These are phyloP conservation scores for Salix koriyanagi DNA, from an alignment of 345 rosid genomes.

Conservation along the genomic window DNA sequence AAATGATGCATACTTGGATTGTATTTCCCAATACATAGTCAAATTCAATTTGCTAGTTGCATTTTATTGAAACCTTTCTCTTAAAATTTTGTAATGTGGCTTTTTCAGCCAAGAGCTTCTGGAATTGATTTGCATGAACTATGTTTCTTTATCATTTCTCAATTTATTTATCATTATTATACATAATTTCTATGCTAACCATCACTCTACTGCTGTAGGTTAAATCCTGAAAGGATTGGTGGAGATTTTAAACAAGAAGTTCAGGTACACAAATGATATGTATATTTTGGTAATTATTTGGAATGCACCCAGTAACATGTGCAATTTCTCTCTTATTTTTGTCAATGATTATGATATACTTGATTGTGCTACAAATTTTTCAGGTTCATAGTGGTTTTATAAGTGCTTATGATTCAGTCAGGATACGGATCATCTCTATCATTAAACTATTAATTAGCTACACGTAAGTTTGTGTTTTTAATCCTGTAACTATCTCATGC, in stretches of 20 bases:
- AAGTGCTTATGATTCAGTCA: slow-evolving; percentile 84
- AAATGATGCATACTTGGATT: not conserved
- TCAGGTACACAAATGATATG: slow-evolving; percentile 46
- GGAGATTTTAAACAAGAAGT: slow-evolving; percentile 94
- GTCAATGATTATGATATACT: not conserved
- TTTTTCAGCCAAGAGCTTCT: not conserved
- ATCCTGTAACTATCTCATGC: not conserved
- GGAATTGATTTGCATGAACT: not conserved
- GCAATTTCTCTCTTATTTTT: not conserved
- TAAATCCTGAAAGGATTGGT: slow-evolving; percentile 91
- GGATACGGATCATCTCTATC: slow-evolving; percentile 69
- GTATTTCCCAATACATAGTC: not conserved
- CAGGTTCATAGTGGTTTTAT: slow-evolving; percentile 95
- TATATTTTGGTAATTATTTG: not conserved
- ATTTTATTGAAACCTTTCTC: not conserved
- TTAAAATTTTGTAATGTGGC: not conserved
- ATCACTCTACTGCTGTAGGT: slow-evolving; percentile 30
- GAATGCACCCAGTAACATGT: not conserved
- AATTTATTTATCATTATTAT: not conserved
- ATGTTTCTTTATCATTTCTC: not conserved
- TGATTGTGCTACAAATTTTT: slow-evolving; percentile 17
- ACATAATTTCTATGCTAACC: not conserved
- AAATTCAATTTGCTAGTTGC: not conserved
- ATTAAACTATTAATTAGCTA: slow-evolving; percentile 62
- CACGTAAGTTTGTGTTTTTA: slow-evolving; percentile 44